A percentile compares a stretch with the other conserved stretches of the same genome.
Conservation (phyloP, 164 flowering plant species). For the Santalum album region DNA sequence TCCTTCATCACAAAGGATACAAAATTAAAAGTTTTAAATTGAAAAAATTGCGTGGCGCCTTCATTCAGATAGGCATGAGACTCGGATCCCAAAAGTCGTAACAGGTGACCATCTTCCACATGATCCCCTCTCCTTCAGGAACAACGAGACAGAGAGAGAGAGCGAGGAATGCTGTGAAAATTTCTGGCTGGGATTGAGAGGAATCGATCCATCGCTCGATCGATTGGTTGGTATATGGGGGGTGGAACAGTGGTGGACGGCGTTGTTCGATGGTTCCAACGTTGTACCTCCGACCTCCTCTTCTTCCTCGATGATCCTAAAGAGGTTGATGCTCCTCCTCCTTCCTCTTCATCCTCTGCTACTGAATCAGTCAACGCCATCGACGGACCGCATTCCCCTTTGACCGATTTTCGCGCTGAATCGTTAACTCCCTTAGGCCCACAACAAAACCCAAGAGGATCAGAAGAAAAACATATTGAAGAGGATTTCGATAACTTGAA, state of each 20-base stretch:
- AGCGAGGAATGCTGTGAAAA: slow-evolving; percentile 2
- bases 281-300: slow-evolving; percentile 11
- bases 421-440: not conserved
- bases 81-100: too few species aligned
- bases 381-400: not conserved
- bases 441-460: not conserved
- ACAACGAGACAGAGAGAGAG: not conserved
- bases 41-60: too few species aligned
- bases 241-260: slow-evolving; percentile 49
- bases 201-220: not conserved
- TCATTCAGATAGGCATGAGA: too few species aligned
- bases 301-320: not conserved
- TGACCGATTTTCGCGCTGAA: not conserved
- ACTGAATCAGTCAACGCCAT: not conserved
- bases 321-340: not conserved
- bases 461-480: not conserved
- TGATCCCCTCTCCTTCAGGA: too few species aligned
- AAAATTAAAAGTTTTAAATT: too few species aligned
- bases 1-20: too few species aligned
- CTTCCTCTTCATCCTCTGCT: not conserved
- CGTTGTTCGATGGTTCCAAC: slow-evolving; percentile 54
- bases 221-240: slow-evolving; percentile 17
- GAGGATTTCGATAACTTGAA: not conserved
- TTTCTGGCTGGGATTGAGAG: not conserved
- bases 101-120: too few species aligned